Conservation (phyloP, 345 rosid genomes). For the Syzygium aqueum region DNA sequence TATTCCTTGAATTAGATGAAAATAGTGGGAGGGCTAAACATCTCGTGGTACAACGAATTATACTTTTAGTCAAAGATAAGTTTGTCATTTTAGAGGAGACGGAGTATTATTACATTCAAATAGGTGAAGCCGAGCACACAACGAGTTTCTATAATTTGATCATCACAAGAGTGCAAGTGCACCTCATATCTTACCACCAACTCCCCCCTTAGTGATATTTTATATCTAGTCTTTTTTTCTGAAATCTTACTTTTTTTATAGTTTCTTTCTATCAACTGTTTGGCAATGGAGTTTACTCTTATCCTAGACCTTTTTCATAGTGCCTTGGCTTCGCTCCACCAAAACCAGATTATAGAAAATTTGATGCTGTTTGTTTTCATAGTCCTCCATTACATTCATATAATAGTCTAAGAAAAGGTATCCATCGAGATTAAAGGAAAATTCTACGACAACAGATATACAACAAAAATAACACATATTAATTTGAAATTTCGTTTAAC, state of each 20-base stretch:
- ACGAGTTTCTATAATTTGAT: neutral
- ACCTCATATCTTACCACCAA: neutral
- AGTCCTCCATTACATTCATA: neutral
- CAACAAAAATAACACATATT: neutral
- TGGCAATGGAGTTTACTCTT: neutral
- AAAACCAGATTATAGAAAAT: neutral
- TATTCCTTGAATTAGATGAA: neutral
- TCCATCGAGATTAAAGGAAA: neutral
- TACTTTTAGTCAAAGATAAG: neutral
- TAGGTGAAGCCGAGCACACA: neutral
- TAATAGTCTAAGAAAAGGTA: neutral
- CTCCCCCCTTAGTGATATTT: neutral
- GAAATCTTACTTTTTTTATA: neutral
- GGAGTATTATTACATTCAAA: neutral
- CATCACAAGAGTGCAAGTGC: neutral
- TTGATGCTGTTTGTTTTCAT: neutral
- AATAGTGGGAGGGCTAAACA: neutral
- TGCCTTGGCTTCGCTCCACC: too few relatives aligned
- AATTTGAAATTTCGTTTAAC: neutral
- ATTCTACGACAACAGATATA: neutral
- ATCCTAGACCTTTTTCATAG: neutral
- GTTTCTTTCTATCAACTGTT: neutral
- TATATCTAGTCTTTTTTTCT: too few relatives aligned
- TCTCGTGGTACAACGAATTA: neutral
- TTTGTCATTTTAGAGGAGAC: neutral